phyloP scores from a whole-genome alignment of 2,329 filamentous ascomycete genomes.

The Fusarium sp. region DNA sequence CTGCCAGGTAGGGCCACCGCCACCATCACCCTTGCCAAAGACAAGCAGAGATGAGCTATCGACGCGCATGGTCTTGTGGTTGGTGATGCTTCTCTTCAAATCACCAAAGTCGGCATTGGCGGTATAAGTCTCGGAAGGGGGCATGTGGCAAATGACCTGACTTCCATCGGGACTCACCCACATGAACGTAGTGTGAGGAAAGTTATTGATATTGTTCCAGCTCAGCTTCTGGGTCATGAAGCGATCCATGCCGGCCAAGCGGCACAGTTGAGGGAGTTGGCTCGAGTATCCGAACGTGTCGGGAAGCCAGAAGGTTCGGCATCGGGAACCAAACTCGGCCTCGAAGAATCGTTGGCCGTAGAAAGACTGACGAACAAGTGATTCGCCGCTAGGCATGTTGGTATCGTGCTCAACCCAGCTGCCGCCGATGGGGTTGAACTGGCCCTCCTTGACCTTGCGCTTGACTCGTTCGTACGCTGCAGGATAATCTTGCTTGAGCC shows the following conservation, averaged over 20 bases:
- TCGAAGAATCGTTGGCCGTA: slow-evolving; percentile 97
- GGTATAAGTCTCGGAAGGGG: slow-evolving; percentile 94
- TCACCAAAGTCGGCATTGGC: slow-evolving; percentile 95
- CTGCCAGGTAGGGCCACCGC: slow-evolving; percentile 92
- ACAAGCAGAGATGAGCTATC: slow-evolving; percentile 91
- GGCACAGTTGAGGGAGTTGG: slow-evolving; percentile 93
- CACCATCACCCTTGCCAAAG: slow-evolving; percentile 96
- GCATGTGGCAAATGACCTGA: slow-evolving; percentile 98
- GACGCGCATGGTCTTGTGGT: slow-evolving; percentile 96
- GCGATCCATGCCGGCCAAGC: slow-evolving; percentile 92
- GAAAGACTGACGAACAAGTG: slow-evolving; percentile 91
- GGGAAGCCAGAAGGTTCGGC: slow-evolving; percentile 94
- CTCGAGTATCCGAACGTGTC: slow-evolving; percentile 98
- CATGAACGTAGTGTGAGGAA: slow-evolving; percentile 98
- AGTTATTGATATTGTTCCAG: slow-evolving; percentile 99
- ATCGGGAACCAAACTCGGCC: slow-evolving; percentile 88
- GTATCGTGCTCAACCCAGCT: slow-evolving; percentile 99
- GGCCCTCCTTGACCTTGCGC: slow-evolving; percentile 87
- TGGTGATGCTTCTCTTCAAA: slow-evolving; percentile 86
- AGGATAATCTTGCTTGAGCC: slow-evolving; percentile 92
- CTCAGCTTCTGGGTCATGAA: slow-evolving; percentile 99
- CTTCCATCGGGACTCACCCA: slow-evolving; percentile 97
- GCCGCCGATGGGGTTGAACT: slow-evolving; percentile 94
- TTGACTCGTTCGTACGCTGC: slow-evolving; percentile 91
- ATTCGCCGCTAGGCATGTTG: slow-evolving; percentile 96